Base-by-base conservation (phyloP, 768 basidiomycete genomes). In the Pulveroboletus sp. region DNA sequence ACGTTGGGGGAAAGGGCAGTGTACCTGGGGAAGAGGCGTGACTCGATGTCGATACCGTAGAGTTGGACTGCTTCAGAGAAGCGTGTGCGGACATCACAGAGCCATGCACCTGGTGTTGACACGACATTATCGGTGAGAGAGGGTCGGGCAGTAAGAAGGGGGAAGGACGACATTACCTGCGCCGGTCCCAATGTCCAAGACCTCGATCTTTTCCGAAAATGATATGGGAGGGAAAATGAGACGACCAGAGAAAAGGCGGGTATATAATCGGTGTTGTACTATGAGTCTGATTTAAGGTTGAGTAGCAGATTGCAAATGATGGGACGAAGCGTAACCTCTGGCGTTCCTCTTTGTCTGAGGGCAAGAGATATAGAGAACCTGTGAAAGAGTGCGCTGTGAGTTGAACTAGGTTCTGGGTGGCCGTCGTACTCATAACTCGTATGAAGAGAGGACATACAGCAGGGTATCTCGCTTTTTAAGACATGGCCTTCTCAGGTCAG, bases 301-400 rank as follows among this genome's bases (percentile, higher is more conserved):
- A 59, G 50, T 15, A 3, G 21, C 21, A 4, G 24, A 9, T 30
- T 27, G 24, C 9, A 9, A 8, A 9, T n/a, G 17, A 4, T 6
- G 17, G 3, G 17, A 18, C 1, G 18, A 18, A 12, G 4, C 27
- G 18, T 40, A 5, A 64, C 62, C 59, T 65, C 38, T 58, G 39
- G 14, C 60, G 54, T 39, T 67, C 64, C 39, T 60, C 51, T 12
- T 65, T 62, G 5, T 65, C 62, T 5, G 56, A 59, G 17, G 64
- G 65, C 3, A 65, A 51, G 15, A 65, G 39, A 37, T 67, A 67
- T 0, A 56, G 44, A 21, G 56, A 41, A 26, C 62, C 62, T 8
- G 49, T 18, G 28, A 57, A 48, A 0, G 62, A 64, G 37, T 64
- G 59, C 14, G 62, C 30, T 0, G 54, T 48, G 11, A 58, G 59